These are phyloP conservation scores for Gossypium raimondii DNA, from an alignment of 345 rosid species.

Conservation along the genomic window DNA sequence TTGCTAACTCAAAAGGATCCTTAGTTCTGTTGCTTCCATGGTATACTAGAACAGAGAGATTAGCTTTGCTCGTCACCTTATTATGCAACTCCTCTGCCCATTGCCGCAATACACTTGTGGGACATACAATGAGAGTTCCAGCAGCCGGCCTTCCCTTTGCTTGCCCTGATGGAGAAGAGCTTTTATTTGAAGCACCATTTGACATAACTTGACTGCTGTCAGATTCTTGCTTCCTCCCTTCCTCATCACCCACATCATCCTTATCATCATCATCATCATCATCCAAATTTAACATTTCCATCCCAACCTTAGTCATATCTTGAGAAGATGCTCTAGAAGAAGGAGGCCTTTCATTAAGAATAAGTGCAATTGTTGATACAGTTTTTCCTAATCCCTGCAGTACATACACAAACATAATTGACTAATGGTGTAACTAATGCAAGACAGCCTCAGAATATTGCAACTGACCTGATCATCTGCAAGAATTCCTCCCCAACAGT, in stretches of 20 bases:
- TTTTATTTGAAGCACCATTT: constrained; percentile 19
- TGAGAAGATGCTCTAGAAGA: constrained; percentile 33
- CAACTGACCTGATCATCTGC: constrained; percentile 91
- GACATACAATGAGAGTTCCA: constrained; percentile 98
- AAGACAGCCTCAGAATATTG: constrained; percentile 6
- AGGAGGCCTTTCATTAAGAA: constrained; percentile 75
- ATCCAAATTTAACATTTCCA: constrained; percentile 61
- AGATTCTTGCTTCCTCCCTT: constrained; percentile 26
- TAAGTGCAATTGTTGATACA: constrained; percentile 88
- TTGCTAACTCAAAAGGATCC: constrained; percentile 76
- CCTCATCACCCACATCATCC: constrained; percentile 27
- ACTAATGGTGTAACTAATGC: background rate
- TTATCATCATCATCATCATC: background rate
- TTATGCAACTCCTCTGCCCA: constrained; percentile 83
- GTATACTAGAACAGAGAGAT: constrained; percentile 75
- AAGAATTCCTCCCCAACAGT: constrained; percentile 93
- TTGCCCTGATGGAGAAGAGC: constrained; percentile 26
- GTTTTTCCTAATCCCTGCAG: constrained; percentile 95
- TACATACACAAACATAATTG: background rate
- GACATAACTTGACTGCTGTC: constrained; percentile 23
- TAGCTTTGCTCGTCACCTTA: constrained; percentile 68
- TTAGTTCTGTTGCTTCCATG: constrained; percentile 89
- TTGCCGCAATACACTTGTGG: constrained; percentile 95
- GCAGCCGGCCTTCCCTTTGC: constrained; percentile 78
- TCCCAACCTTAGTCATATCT: constrained; percentile 32